These are phyloP conservation scores for Rhizopogon vinicolor DNA, from an alignment of 768 basidiomycete species.

Conservation along the genomic window DNA sequence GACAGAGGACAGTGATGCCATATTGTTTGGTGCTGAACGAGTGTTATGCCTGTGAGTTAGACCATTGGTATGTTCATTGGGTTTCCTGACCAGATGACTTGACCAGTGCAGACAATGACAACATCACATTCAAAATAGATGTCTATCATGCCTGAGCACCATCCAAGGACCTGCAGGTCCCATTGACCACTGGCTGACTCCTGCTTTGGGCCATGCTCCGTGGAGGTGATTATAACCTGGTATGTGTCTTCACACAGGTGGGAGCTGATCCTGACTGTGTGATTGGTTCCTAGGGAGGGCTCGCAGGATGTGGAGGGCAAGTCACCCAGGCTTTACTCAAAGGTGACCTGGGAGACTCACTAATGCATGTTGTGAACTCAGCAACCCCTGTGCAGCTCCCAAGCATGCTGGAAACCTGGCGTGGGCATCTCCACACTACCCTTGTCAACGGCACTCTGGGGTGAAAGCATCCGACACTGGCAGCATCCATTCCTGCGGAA, in stretches of 20 bases:
- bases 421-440: no score
- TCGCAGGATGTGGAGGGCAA: not conserved
- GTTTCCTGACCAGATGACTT: not conserved
- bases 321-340: not conserved
- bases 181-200: not conserved
- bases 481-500: no score
- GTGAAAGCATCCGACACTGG: no score
- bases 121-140: not conserved
- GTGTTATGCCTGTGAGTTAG: not conserved
- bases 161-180: not conserved
- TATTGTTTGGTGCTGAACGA: not conserved
- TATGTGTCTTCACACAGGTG: not conserved
- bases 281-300: not conserved
- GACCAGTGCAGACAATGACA: not conserved
- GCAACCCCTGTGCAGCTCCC: no score
- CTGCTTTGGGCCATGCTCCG: slow-evolving; percentile 1
- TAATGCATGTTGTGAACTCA: no score
- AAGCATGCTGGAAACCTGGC: no score
- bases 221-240: slow-evolving; percentile 2
- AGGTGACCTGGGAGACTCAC: no score
- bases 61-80: not conserved
- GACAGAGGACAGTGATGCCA: not conserved
- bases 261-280: not conserved
- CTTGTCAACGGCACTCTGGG: no score
- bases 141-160: not conserved